Evolutionary conservation across 129 eudicot species (phyloP).

Genomic region (Dittrichia graveolens): DNA sequence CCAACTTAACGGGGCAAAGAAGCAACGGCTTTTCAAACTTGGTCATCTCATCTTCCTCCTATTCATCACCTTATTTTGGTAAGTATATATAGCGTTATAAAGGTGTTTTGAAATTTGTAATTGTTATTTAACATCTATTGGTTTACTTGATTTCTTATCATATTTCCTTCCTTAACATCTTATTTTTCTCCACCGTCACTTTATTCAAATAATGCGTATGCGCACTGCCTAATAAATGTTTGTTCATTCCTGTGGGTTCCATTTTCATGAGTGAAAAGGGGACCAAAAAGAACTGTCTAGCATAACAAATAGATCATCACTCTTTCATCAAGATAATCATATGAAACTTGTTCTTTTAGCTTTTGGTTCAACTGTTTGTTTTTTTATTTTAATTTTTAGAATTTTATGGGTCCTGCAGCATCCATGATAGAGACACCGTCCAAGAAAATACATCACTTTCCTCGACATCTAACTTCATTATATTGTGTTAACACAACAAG

Average conservation of each 20-base stretch:
- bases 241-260: background rate
- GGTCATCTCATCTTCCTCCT: slow-evolving; percentile 59
- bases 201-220: background rate
- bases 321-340: background rate
- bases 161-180: background rate
- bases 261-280: background rate
- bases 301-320: background rate
- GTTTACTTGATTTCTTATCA: background rate
- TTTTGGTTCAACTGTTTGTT: background rate
- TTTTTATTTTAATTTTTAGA: background rate
- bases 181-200: background rate
- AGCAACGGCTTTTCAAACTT: slow-evolving; percentile 69
- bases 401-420: background rate
- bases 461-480: too few relatives aligned
- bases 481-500: too few relatives aligned
- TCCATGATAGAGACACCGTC: background rate
- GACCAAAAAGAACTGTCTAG: background rate
- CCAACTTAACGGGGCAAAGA: slow-evolving; percentile 70
- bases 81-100: slow-evolving; percentile 6
- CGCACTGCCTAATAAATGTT: background rate
- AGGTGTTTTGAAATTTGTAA: background rate
- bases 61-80: slow-evolving; percentile 84
- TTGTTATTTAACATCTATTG: background rate
- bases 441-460: too few relatives aligned
- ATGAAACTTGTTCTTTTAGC: background rate